Percentiles rank a stretch among this genome's conserved stretches.
phyloP scores from a whole-genome alignment of 2,329 filamentous ascomycete species.

The Phaeoacremonium minimum region DNA sequence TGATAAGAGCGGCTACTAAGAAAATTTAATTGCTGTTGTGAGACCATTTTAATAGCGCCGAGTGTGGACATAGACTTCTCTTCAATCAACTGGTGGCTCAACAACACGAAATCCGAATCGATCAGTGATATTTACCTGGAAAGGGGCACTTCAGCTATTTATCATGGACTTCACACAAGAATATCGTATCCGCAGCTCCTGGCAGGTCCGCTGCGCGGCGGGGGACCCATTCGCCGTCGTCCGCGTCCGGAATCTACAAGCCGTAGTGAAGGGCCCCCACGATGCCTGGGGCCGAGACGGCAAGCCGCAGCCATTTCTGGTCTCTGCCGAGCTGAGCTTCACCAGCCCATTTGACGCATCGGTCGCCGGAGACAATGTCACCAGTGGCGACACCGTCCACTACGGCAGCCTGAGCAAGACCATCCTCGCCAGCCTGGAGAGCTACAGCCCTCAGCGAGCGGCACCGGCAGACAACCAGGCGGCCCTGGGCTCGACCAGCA shows the following conservation, averaged over 20 bases:
- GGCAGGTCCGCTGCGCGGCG: slow-evolving; percentile 30
- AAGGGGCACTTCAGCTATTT: too few species aligned
- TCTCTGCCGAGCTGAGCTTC: slow-evolving; percentile 59
- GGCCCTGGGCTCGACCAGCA: slow-evolving; percentile 9
- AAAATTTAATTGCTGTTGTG: too few species aligned
- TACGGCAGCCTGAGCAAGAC: slow-evolving; percentile 69
- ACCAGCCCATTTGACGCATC: slow-evolving; percentile 51
- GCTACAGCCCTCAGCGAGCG: slow-evolving; percentile 13
- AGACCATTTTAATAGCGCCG: too few species aligned
- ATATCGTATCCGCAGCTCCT: slow-evolving; percentile 26
- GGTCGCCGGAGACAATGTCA: slow-evolving; percentile 55
- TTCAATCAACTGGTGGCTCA: too few species aligned
- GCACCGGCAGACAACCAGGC: slow-evolving; percentile 18
- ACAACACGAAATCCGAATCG: too few species aligned
- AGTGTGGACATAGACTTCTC: too few species aligned
- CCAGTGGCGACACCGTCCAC: slow-evolving; percentile 64
- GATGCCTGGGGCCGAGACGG: slow-evolving; percentile 64
- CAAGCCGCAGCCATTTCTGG: slow-evolving; percentile 56
- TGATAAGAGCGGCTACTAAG: too few species aligned
- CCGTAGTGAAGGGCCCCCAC: slow-evolving; percentile 49
- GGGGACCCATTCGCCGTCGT: slow-evolving; percentile 49
- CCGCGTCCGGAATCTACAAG: slow-evolving; percentile 57
- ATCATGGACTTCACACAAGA: slow-evolving; percentile 4
- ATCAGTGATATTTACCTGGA: too few species aligned
- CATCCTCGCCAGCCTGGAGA: slow-evolving; percentile 42